These are phyloP conservation scores for Sporisorium graminicola DNA, from an alignment of 1,284 basidiomycete species.

Conservation along the genomic window DNA sequence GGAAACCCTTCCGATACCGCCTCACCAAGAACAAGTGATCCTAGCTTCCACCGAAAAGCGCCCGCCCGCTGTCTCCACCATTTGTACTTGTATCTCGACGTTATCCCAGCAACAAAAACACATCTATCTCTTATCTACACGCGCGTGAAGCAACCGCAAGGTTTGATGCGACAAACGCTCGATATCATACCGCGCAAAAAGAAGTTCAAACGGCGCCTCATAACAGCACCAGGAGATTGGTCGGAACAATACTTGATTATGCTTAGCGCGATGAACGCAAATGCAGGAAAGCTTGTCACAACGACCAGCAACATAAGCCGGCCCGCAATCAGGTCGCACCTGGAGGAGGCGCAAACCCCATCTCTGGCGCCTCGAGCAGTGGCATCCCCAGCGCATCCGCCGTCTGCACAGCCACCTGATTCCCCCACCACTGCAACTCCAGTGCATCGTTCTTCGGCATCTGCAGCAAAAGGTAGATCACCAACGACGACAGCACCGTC, in stretches of 20 bases:
- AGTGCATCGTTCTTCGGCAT: constrained; percentile 39
- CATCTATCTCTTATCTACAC: no score
- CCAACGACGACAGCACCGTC: constrained; percentile 62
- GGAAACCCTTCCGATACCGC: constrained; percentile 73
- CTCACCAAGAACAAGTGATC: constrained; percentile 62
- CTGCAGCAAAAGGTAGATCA: constrained; percentile 46
- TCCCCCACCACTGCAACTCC: constrained; percentile 62
- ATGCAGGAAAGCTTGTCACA: neutral
- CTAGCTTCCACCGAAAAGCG: neutral
- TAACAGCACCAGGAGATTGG: neutral
- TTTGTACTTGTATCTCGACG: constrained; percentile 47
- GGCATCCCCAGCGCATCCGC: constrained; percentile 36
- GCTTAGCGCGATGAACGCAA: no score
- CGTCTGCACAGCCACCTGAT: constrained; percentile 58
- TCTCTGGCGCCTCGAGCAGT: constrained; percentile 14
- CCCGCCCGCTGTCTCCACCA: neutral
- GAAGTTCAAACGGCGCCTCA: neutral
- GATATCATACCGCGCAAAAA: neutral
- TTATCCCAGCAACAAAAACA: neutral
- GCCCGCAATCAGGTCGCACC: constrained; percentile 6
- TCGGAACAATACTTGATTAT: neutral
- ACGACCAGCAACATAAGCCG: neutral
- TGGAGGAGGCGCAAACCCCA: constrained; percentile 39
- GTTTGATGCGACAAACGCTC: no score
- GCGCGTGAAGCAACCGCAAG: neutral